These are phyloP conservation scores for Ascodesmis nigricans DNA, from an alignment of 495 filamentous ascomycete species.

Conservation along the genomic window DNA sequence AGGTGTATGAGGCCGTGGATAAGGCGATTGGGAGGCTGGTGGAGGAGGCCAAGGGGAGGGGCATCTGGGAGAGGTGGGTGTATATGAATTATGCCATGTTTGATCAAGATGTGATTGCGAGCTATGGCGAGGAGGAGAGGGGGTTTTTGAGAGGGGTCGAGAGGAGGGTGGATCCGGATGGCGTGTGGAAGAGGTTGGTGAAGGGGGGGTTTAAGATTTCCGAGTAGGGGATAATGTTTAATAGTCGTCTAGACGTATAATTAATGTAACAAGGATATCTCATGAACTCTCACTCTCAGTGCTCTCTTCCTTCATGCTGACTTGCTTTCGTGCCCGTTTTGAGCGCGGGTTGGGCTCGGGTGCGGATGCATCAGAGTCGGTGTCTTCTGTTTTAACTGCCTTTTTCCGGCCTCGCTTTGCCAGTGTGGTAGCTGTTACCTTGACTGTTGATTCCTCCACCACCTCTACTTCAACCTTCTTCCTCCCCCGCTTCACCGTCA, in stretches of 20 bases:
- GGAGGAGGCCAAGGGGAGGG: background rate
- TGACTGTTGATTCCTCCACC: no score
- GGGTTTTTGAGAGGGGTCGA: constrained; percentile 22
- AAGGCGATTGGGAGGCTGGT: background rate
- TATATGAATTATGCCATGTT: constrained; percentile 25
- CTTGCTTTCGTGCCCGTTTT: no score
- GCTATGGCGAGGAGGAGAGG: constrained; percentile 24
- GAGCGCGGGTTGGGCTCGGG: no score
- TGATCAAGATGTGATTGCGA: constrained; percentile 25
- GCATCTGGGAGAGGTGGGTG: background rate
- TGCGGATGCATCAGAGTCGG: no score
- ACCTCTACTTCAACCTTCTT: constrained; percentile 10
- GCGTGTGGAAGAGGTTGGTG: constrained; percentile 19
- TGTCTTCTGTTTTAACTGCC: no score
- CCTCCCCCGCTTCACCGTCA: constrained; percentile 20
- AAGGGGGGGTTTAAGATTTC: constrained; percentile 21
- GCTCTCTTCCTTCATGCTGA: no score
- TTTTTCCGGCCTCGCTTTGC: no score
- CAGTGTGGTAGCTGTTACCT: no score
- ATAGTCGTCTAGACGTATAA: no score
- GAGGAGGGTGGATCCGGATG: constrained; percentile 23
- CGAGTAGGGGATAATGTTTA: no score
- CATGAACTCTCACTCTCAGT: no score
- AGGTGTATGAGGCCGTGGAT: background rate
- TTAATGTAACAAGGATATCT: no score